Conservation (phyloP, 441 rosid genomes). For the Raphanus hybrid region DNA sequence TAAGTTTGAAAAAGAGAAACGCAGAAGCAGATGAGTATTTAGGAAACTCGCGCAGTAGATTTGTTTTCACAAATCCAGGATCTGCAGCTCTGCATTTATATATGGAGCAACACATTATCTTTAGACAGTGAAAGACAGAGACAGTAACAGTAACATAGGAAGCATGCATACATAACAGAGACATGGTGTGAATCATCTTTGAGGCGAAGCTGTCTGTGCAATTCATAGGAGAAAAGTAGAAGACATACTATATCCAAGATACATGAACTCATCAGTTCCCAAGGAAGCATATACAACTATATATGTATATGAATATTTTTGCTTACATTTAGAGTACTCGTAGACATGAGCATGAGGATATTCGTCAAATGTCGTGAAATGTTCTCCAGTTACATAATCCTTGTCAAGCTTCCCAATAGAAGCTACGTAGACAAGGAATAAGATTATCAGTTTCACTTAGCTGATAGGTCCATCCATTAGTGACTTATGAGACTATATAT, state of each 20-base stretch:
- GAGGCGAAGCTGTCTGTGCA: constrained; percentile 57
- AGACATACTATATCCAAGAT: constrained; percentile 57
- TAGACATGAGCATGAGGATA: constrained; percentile 68
- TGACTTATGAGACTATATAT: constrained; percentile 16
- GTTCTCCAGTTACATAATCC: constrained; percentile 60
- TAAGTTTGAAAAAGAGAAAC: constrained; percentile 44
- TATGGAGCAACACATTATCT: constrained; percentile 6
- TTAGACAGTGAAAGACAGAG: background rate
- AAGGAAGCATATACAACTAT: constrained; percentile 20
- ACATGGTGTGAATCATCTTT: no score
- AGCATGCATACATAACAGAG: constrained; percentile 58
- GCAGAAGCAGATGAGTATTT: constrained; percentile 45
- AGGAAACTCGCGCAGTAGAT: constrained; percentile 85
- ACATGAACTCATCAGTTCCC: constrained; percentile 28
- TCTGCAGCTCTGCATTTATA: constrained; percentile 67
- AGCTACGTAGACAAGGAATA: constrained; percentile 42
- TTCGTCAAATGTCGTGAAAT: constrained; percentile 48
- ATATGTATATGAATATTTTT: background rate
- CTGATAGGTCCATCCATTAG: background rate
- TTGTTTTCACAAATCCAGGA: constrained; percentile 76
- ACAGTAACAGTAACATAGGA: constrained; percentile 15
- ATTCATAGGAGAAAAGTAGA: constrained; percentile 77
- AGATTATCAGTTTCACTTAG: constrained; percentile 7
- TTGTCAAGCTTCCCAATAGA: constrained; percentile 52
- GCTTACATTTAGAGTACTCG: constrained; percentile 81